phyloP scores from a whole-genome alignment of 805 yeast species.

The Hanseniaspora taiwanica region DNA sequence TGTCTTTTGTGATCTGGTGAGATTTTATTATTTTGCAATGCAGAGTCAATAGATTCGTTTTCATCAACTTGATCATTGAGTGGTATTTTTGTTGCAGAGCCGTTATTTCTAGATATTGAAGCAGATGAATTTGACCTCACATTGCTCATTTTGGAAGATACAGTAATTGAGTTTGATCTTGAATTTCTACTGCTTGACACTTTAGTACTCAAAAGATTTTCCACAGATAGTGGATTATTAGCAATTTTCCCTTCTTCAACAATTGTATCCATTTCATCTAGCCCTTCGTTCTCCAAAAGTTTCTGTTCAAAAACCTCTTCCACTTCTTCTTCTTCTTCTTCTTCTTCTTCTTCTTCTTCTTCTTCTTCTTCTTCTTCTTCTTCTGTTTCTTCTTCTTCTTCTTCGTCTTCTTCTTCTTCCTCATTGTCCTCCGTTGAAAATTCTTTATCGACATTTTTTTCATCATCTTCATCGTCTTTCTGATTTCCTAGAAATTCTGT shows the following conservation, averaged over 20 bases:
- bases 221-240: conserved; percentile 6
- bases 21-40: no score
- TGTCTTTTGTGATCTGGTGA: no score
- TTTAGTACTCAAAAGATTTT: conserved; percentile 6
- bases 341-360: conserved; percentile 1
- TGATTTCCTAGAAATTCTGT: no score
- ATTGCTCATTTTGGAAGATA: neutral
- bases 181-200: neutral
- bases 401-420: conserved; percentile 6
- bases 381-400: conserved; percentile 8
- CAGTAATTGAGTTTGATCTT: neutral
- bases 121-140: neutral
- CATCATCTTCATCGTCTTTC: neutral
- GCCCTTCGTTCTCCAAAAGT: conserved; percentile 26
- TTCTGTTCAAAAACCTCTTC: conserved; percentile 22
- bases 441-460: neutral
- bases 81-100: no score
- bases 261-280: conserved; percentile 21
- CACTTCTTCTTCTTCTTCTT: conserved; percentile 6
- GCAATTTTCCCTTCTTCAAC: conserved; percentile 5
- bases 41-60: no score
- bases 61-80: no score
- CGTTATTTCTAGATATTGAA: no score
- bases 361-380: conserved; percentile 2
- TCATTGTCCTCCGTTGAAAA: neutral